phyloP scores from a whole-genome alignment of 2,329 filamentous ascomycete genomes.

The Gyromitra esculenta region DNA sequence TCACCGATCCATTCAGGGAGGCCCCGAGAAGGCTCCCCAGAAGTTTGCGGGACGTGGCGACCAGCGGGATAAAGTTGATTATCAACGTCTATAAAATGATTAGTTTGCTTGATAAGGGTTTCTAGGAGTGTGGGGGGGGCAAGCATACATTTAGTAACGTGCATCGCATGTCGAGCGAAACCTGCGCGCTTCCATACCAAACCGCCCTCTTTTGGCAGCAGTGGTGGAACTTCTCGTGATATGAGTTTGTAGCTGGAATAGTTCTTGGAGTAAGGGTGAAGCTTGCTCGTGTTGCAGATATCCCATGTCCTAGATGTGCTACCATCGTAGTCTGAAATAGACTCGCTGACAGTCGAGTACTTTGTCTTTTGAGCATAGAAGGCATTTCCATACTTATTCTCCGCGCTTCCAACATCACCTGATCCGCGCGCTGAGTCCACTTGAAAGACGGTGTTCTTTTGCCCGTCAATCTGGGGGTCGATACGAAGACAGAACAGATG shows the following conservation, averaged over 20 bases:
- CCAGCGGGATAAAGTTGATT: conserved; percentile 85
- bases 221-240: conserved; percentile 79
- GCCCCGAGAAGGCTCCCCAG: conserved; percentile 77
- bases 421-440: conserved; percentile 77
- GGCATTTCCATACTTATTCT: conserved; percentile 90
- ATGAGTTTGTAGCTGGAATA: conserved; percentile 89
- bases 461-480: conserved; percentile 86
- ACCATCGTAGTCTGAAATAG: conserved; percentile 82
- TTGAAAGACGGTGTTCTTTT: conserved; percentile 84
- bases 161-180: conserved; percentile 85
- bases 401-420: conserved; percentile 78
- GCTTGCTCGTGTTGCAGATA: conserved; percentile 81
- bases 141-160: conserved; percentile 82
- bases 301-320: conserved; percentile 86
- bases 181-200: conserved; percentile 90
- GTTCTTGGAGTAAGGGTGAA: conserved; percentile 88
- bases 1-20: conserved; percentile 81
- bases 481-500: conserved; percentile 92
- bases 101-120: conserved; percentile 35
- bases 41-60: conserved; percentile 87
- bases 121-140: not conserved
- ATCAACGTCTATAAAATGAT: conserved; percentile 70
- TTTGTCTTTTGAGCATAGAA: conserved; percentile 88
- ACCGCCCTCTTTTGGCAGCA: conserved; percentile 82
- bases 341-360: conserved; percentile 74